A percentile compares a stretch with the other conserved stretches of the same genome.
phyloP scores from a whole-genome alignment of 202 grass and related monocot genomes.

The Sporobolus alterniflorus region DNA sequence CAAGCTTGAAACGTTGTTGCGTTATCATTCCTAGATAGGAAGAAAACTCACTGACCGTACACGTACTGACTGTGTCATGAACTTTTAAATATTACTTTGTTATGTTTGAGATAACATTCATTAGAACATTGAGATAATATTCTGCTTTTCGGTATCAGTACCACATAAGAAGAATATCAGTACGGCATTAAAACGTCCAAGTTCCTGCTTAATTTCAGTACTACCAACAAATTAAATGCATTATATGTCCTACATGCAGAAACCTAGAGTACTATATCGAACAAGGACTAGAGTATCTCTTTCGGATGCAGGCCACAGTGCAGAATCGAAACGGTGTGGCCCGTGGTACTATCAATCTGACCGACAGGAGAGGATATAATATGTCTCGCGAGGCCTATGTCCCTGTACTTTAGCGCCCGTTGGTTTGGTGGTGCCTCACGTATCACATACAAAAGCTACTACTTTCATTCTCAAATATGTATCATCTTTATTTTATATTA shows the following conservation, averaged over 20 bases:
- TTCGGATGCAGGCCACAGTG: conserved; percentile 11
- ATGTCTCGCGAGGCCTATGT: background rate
- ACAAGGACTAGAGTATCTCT: conserved; percentile 5
- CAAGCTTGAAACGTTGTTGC: background rate
- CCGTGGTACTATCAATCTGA: conserved; percentile 20
- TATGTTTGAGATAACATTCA: background rate
- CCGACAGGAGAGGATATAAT: conserved; percentile 27
- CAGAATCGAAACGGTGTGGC: conserved; percentile 1
- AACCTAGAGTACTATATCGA: background rate
- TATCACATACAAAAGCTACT: conserved; percentile 33
- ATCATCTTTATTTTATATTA: no score
- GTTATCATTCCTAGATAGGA: background rate
- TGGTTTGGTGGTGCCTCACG: conserved; percentile 50
- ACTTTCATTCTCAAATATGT: no score
- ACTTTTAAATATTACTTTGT: background rate
- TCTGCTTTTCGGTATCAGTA: background rate
- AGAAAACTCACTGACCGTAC: background rate
- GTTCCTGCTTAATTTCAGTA: conserved; percentile 7
- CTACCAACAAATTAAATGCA: conserved; percentile 6
- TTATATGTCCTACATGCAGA: background rate
- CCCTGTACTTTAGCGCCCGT: conserved; percentile 35
- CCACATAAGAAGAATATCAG: background rate
- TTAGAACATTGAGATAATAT: background rate
- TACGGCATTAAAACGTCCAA: background rate
- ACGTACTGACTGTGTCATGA: background rate